Conservation (phyloP, 306 rosid genomes). For the Acacia acuminata region DNA sequence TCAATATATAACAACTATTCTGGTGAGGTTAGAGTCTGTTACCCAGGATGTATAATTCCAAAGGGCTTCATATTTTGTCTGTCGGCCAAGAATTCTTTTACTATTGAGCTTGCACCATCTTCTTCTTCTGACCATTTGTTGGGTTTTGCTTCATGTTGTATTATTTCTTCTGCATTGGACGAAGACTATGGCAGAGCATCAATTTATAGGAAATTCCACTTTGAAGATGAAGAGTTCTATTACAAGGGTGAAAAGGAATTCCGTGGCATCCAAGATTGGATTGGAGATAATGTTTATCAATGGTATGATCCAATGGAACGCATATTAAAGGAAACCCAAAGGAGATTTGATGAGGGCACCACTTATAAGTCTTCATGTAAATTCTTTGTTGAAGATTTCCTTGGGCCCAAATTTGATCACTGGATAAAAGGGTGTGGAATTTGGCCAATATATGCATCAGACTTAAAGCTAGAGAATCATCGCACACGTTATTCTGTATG, state of each 20-base stretch:
- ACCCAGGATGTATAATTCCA: not conserved
- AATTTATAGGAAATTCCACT: not conserved
- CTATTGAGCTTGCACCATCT: not conserved
- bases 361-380: not conserved
- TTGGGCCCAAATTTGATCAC: no score
- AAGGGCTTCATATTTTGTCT: not conserved
- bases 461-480: no score
- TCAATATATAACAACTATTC: not conserved
- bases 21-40: not conserved
- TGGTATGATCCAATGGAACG: not conserved
- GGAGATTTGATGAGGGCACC: not conserved
- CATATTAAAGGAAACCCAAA: not conserved
- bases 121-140: not conserved
- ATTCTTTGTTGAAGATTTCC: no score
- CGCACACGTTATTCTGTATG: no score
- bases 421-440: not conserved
- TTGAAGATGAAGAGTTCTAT: no score
- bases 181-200: rapidly evolving
- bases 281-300: not conserved
- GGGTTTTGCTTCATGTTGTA: not conserved
- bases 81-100: not conserved
- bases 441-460: not conserved
- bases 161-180: no score
- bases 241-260: no score
- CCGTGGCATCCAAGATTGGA: no score